Evolutionary conservation across 176 grass and related monocot species (phyloP), one percentile per base, ranked within the genome.

Genomic region (bread wheat (Triticum aestivum)): DNA sequence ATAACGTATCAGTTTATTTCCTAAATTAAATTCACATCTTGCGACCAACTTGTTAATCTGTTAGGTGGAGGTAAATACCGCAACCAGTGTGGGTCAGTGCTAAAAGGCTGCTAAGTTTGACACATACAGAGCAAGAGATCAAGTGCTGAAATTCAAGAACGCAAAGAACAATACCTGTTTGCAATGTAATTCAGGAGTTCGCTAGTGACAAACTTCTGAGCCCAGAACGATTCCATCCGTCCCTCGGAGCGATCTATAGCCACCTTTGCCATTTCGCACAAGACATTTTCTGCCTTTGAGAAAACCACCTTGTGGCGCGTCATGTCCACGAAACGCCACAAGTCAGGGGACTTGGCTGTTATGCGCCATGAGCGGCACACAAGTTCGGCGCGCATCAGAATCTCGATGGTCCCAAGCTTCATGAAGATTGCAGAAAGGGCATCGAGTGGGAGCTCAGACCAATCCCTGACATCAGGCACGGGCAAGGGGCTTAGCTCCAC

Each of bases 141-240:
- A 45, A 62, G n/a, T 44, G 47, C 18, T 37, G 30, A 33, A 68
- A 69, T 42, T 39, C 26, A 30, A 84, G 26, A 47, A 64, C 8
- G 24, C 23, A 51, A 76, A 30, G 73, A 56, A 15, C 14, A 74
- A 54, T 75, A 82, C 86, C 86, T 87, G 32, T 0, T 68, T 4
- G 59, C 79, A 33, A 87, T 77, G 33, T 82, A 82, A 56, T 87
- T 66, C 6, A 87, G 73, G 39, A 87, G 86, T 15, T 87, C 61
- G 51, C 1, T 2, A 29, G 44, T 82, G 34, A 87, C 70, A 27
- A 82, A 87, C 61, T 75, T 75, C 70, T 82, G 79, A 67, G 86
- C 79, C 86, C 79, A 76, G 71, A 87, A 87, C 56, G 79, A 87
- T 3, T 82, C 79, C 70, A 82, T 81, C 59, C 17, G n/a, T 11